Conservation (phyloP, 306 rosid genomes). For the Vigna unguiculata region DNA sequence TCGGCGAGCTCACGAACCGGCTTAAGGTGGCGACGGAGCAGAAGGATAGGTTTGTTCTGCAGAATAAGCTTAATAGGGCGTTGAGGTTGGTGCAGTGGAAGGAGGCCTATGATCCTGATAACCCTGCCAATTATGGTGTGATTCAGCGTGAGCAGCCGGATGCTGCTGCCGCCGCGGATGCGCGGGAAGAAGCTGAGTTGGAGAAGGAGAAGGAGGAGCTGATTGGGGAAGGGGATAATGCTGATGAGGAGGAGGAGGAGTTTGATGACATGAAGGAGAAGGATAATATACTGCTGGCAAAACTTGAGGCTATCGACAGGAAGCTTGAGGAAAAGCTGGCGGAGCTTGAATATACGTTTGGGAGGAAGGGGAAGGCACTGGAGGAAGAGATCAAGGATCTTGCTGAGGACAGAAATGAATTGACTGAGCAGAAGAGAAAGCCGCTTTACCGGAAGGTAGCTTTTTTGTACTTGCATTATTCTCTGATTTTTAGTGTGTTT, state of each 20-base stretch:
- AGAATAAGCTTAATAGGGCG: conserved; percentile 85
- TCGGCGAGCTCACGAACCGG: conserved; percentile 84
- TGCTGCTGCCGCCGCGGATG: conserved; percentile 50
- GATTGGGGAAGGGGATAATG: conserved; percentile 50
- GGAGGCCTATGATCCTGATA: conserved; percentile 88
- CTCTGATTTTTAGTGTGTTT: neutral
- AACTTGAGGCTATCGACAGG: conserved; percentile 85
- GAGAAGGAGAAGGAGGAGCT: conserved; percentile 63
- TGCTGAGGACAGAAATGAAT: conserved; percentile 93
- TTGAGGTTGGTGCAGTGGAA: conserved; percentile 84
- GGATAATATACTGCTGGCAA: conserved; percentile 74
- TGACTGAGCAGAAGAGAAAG: conserved; percentile 84
- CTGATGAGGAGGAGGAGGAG: conserved; percentile 69
- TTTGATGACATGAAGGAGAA: conserved; percentile 94
- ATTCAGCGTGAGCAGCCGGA: conserved; percentile 60
- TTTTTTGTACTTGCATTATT: conserved; percentile 24
- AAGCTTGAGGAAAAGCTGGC: conserved; percentile 87
- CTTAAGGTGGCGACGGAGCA: conserved; percentile 73
- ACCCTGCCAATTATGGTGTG: conserved; percentile 82
- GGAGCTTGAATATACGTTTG: conserved; percentile 87
- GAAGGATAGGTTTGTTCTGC: conserved; percentile 80
- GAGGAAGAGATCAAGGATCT: conserved; percentile 95
- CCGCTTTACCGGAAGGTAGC: conserved; percentile 85
- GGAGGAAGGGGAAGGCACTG: conserved; percentile 86
- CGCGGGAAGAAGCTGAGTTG: conserved; percentile 57